Evolutionary conservation across 257 asterid genomes (phyloP).

Genomic region (Cruciata laevipes): DNA sequence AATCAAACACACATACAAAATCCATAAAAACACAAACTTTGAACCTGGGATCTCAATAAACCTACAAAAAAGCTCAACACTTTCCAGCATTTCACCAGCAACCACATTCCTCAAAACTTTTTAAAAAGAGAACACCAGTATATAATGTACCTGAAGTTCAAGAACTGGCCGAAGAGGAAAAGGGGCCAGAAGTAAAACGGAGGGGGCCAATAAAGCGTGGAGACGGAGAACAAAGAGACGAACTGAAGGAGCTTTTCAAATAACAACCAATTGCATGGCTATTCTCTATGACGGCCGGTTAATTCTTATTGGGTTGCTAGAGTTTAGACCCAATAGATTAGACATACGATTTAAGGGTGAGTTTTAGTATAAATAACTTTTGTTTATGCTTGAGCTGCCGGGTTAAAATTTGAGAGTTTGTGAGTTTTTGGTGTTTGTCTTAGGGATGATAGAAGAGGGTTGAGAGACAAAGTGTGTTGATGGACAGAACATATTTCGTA

Average conservation of each 20-base stretch:
- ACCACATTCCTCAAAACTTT: not conserved
- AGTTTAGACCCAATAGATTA: too few relatives aligned
- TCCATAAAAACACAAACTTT: conserved; percentile 5
- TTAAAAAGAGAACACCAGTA: not conserved
- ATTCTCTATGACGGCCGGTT: too few relatives aligned
- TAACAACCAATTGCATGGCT: too few relatives aligned
- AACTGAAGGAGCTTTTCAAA: conserved; percentile 73
- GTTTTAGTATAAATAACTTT: too few relatives aligned
- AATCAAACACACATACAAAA: not conserved
- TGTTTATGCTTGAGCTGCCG: too few relatives aligned
- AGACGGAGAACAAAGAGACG: conserved; percentile 53
- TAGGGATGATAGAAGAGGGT: too few relatives aligned
- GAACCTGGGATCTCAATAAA: not conserved
- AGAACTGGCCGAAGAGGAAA: conserved; percentile 73
- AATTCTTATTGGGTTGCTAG: too few relatives aligned
- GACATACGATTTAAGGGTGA: too few relatives aligned
- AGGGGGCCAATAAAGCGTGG: conserved; percentile 86
- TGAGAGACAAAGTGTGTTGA: too few relatives aligned
- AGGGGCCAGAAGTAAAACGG: conserved; percentile 84
- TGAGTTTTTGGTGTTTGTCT: too few relatives aligned
- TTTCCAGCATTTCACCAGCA: not conserved
- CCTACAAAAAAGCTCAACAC: not conserved
- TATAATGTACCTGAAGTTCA: conserved; percentile 65
- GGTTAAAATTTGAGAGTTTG: too few relatives aligned
- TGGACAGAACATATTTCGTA: too few relatives aligned